Evolutionary conservation across 106 monocot species (phyloP).

Genomic region (Dactylorhiza incarnata): DNA sequence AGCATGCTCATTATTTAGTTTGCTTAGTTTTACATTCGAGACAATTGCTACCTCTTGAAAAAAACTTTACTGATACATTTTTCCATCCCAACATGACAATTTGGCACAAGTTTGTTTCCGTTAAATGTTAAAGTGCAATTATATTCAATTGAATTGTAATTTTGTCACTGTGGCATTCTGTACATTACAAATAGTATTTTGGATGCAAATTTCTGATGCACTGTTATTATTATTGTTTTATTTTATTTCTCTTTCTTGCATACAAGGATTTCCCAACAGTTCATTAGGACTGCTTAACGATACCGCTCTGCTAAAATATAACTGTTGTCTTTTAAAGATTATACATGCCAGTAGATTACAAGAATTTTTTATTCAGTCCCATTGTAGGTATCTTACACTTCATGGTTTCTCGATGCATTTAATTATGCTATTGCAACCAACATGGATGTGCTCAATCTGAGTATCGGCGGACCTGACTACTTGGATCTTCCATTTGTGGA

Average conservation of each 20-base stretch:
- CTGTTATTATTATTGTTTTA: not conserved
- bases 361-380: slow-evolving; percentile 75
- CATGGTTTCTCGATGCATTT: slow-evolving; percentile 99
- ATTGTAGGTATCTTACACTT: slow-evolving; percentile 99
- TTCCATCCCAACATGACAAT: not conserved
- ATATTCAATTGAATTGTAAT: not conserved
- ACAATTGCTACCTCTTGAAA: not conserved
- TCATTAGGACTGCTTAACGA: not conserved
- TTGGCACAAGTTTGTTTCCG: not conserved
- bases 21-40: not conserved
- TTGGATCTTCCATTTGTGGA: slow-evolving; percentile 99
- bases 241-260: not conserved
- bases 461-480: slow-evolving; percentile 99
- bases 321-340: not conserved
- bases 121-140: not conserved
- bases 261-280: not conserved
- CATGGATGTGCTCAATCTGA: slow-evolving; percentile 99
- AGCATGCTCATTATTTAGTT: not conserved
- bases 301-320: not conserved
- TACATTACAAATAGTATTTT: not conserved
- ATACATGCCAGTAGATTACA: slow-evolving; percentile 31
- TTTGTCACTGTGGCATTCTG: not conserved
- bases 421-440: slow-evolving; percentile 98
- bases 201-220: not conserved
- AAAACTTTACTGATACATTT: not conserved